Evolutionary conservation across 805 yeast species (phyloP).

Genomic region (Saccharomyces mikatae): DNA sequence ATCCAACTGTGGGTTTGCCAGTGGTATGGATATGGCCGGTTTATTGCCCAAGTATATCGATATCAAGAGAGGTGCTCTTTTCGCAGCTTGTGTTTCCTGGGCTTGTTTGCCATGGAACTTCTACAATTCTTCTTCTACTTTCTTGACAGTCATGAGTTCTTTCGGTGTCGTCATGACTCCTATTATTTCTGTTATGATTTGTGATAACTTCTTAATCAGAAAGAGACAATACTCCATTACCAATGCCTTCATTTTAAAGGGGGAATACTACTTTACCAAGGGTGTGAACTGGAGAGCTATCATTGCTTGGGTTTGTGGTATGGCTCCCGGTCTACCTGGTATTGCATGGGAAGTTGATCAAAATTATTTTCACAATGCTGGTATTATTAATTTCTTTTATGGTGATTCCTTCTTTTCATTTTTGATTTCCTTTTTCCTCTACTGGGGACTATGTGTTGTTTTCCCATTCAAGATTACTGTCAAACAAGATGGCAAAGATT

Average conservation of each 20-base stretch:
- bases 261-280: slow-evolving; percentile 31
- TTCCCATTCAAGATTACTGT: slow-evolving; percentile 33
- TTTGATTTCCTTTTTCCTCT: slow-evolving; percentile 33
- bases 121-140: slow-evolving; percentile 31
- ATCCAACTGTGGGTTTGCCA: slow-evolving; percentile 34
- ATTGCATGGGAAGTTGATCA: slow-evolving; percentile 31
- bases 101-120: slow-evolving; percentile 35
- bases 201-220: slow-evolving; percentile 36
- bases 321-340: slow-evolving; percentile 46
- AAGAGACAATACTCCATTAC: slow-evolving; percentile 31
- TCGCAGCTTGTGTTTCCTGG: slow-evolving; percentile 31
- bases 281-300: slow-evolving; percentile 37
- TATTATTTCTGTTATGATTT: slow-evolving; percentile 33
- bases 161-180: slow-evolving; percentile 35
- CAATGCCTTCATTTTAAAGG: slow-evolving; percentile 19
- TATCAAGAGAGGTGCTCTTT: slow-evolving; percentile 35
- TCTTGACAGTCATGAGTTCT: slow-evolving; percentile 33
- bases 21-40: slow-evolving; percentile 40
- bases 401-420: slow-evolving; percentile 41
- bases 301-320: slow-evolving; percentile 29
- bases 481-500: slow-evolving; percentile 34
- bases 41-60: slow-evolving; percentile 34
- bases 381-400: slow-evolving; percentile 37
- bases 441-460: slow-evolving; percentile 29
- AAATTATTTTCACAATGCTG: slow-evolving; percentile 23